Evolutionary conservation across 2,329 filamentous ascomycete species (phyloP), one percentile per base, ranked within the genome.

Genomic region (Domatiomyces globalis): DNA sequence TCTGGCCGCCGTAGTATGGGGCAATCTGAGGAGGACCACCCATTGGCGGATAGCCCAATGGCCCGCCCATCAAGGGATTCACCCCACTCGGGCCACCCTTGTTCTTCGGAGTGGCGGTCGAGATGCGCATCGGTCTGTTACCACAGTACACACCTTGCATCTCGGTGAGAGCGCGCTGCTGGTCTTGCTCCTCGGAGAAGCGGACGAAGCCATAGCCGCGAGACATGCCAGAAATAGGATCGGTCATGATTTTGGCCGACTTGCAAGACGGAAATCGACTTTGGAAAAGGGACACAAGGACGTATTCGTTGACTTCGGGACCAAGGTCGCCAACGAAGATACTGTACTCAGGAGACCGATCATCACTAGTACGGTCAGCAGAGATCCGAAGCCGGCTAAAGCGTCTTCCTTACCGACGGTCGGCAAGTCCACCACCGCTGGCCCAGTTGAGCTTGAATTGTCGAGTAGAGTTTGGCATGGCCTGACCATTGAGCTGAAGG

Each of bases 61-160:
- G 70, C 58, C 74, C 76, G 68, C 63, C 66, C 50, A 63, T 68
- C 59, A 70, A 73, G 51, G 69, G 69, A 53, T 69, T 73, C 68
- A 77, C 77, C 45, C 67, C 72, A 58, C 72, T 74, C 53, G 77
- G 76, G 44, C 74, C 77, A 49, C 71, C 59, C 65, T 72, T 73
- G 75, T 95, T 95, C 84, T 96, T 98, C 51, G 92, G 92, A 20
- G 92, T 96, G 8, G 92, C 92, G 56, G 92, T 95, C 49, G 87
- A 94, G 66, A 98, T 96, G 64, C 92, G 85, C 92, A 98, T 98
- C 50, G 92, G 92, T 57, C 92, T 81, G 73, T 96, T 98, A 59
- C 92, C 92, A 67, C 92, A 96, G 76, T 96, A 98, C 36, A 96
- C 92, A 61, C 92, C 92, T 73, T 98, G 92, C 92, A 98, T 98